Percentiles rank a stretch among this genome's conserved stretches.
Conservation (phyloP, 345 rosid genomes). For the Ricinus communis region DNA sequence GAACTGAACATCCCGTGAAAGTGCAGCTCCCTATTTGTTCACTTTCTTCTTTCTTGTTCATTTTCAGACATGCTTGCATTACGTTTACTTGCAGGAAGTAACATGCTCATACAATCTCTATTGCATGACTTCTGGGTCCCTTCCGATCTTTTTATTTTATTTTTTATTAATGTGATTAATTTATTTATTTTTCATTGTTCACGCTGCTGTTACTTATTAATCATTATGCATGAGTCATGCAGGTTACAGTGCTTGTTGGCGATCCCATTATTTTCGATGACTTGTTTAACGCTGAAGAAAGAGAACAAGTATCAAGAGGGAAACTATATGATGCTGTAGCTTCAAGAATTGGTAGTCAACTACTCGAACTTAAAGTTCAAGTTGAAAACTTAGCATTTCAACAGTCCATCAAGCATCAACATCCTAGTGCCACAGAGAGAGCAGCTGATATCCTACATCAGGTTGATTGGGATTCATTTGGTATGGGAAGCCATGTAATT, state of each 20-base stretch:
- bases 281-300: conserved; percentile 47
- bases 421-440: conserved; percentile 20
- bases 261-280: conserved; percentile 83
- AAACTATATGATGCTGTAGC: conserved; percentile 84
- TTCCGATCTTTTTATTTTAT: background rate
- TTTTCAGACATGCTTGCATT: no score
- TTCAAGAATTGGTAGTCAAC: conserved; percentile 65
- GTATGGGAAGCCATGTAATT: conserved; percentile 33
- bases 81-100: no score
- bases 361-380: conserved; percentile 53
- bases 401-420: conserved; percentile 34
- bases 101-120: background rate
- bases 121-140: background rate
- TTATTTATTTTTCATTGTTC: background rate
- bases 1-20: no score
- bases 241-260: conserved; percentile 91
- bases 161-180: background rate
- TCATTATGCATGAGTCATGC: background rate
- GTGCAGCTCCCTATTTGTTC: background rate
- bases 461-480: conserved; percentile 62
- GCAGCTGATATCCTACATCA: conserved; percentile 47
- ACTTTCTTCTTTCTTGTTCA: no score
- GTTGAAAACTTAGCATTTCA: conserved; percentile 65
- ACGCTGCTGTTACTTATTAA: background rate
- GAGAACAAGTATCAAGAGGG: conserved; percentile 49